A percentile compares a stretch with the other conserved stretches of the same genome.
Conservation (phyloP, 345 rosid species). For the Clarkia xantiana region DNA sequence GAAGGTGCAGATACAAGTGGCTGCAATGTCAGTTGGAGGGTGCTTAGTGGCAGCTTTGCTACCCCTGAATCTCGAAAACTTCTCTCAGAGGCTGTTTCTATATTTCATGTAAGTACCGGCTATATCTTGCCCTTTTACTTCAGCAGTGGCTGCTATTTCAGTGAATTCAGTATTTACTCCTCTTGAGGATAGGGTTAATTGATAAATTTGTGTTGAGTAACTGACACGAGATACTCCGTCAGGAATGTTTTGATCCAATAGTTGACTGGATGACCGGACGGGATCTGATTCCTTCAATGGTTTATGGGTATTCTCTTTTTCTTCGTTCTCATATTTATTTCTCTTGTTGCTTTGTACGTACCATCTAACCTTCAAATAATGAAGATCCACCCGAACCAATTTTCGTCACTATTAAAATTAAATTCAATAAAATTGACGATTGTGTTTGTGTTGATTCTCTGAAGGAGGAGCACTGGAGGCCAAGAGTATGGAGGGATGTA, state of each 20-base stretch:
- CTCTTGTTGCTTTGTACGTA: neutral
- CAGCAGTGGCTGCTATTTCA: neutral
- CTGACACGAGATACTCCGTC: slow-evolving; percentile 5
- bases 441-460: neutral
- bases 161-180: neutral
- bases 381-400: too few species aligned
- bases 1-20: slow-evolving; percentile 19
- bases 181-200: neutral
- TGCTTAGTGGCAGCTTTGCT: slow-evolving; percentile 56
- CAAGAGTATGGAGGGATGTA: slow-evolving; percentile 41
- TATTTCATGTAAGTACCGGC: slow-evolving; percentile 64
- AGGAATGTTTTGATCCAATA: slow-evolving; percentile 90
- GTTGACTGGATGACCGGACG: slow-evolving; percentile 57
- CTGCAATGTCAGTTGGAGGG: slow-evolving; percentile 74
- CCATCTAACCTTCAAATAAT: too few species aligned
- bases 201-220: neutral
- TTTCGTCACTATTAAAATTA: too few species aligned
- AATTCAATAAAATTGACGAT: too few species aligned
- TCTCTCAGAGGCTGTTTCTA: slow-evolving; percentile 80
- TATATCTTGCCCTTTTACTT: slow-evolving; percentile 1
- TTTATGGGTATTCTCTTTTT: slow-evolving; percentile 56
- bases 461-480: slow-evolving; percentile 22
- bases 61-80: slow-evolving; percentile 46
- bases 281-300: slow-evolving; percentile 85
- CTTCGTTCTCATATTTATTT: neutral